phyloP scores from a whole-genome alignment of 306 rosid genomes.

The Glycine tomentella region DNA sequence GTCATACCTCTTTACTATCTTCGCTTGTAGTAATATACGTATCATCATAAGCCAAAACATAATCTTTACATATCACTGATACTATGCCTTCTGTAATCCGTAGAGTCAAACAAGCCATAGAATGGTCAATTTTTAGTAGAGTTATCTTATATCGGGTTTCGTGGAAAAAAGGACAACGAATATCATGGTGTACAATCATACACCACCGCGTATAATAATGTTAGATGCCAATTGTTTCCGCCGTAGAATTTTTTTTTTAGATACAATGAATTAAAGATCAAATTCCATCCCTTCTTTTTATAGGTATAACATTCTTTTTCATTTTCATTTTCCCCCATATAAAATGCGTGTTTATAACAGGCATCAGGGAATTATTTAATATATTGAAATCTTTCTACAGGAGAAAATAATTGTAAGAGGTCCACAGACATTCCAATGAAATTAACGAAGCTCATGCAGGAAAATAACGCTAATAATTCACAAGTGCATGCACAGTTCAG shows the following conservation, averaged over 20 bases:
- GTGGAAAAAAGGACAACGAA: conserved; percentile 17
- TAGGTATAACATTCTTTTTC: neutral
- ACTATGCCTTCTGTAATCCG: conserved; percentile 25
- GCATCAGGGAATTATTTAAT: conserved; percentile 18
- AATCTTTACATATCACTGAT: conserved; percentile 45
- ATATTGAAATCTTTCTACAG: neutral
- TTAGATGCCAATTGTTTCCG: conserved; percentile 12
- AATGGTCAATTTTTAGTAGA: conserved; percentile 33
- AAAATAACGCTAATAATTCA: conserved; percentile 37
- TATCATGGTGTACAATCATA: conserved; percentile 35
- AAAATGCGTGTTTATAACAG: neutral
- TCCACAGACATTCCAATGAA: conserved; percentile 38
- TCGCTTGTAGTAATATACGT: neutral
- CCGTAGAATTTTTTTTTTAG: neutral
- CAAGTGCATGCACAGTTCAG: neutral
- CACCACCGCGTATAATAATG: conserved; percentile 29
- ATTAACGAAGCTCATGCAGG: conserved; percentile 1
- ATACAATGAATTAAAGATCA: neutral
- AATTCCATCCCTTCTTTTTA: neutral
- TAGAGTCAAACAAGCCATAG: neutral
- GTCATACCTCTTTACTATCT: neutral
- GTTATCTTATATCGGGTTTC: conserved; percentile 16
- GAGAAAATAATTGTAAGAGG: conserved; percentile 6
- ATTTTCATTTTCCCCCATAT: neutral
- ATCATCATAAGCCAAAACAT: conserved; percentile 7